Percentiles rank a stretch among this genome's conserved stretches.
phyloP scores from a whole-genome alignment of 257 asterid genomes.

The Striga asiatica region DNA sequence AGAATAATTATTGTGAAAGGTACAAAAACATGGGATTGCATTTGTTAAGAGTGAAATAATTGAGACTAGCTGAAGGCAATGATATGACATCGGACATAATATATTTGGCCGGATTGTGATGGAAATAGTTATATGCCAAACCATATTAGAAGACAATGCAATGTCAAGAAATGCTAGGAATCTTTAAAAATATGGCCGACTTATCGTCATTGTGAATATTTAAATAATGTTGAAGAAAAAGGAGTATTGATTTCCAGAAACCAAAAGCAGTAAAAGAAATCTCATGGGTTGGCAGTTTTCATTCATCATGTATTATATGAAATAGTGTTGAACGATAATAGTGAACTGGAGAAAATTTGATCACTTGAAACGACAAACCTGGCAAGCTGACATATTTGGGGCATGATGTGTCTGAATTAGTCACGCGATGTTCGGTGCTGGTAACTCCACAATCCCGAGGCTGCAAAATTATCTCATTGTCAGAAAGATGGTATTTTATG shows the following conservation, averaged over 20 bases:
- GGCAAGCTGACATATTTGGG: conserved; percentile 74
- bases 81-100: not conserved
- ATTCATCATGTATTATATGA: not conserved
- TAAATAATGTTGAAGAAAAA: too few species aligned
- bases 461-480: conserved; percentile 29
- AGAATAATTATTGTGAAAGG: not conserved
- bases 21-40: not conserved
- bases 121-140: too few species aligned
- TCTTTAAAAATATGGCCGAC: too few species aligned
- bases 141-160: too few species aligned
- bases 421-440: conserved; percentile 12
- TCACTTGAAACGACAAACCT: conserved; percentile 31
- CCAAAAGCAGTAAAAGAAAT: not conserved
- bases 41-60: not conserved
- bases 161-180: too few species aligned
- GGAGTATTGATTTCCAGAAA: not conserved
- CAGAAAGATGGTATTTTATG: too few species aligned
- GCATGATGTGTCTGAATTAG: conserved; percentile 34
- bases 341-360: conserved; percentile 8
- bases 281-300: not conserved
- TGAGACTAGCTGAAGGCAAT: not conserved
- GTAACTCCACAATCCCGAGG: conserved; percentile 52
- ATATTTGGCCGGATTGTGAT: too few species aligned
- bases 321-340: too few species aligned
- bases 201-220: too few species aligned